Evolutionary conservation across 1,139 yeast species (phyloP), one percentile per base, ranked within the genome.

Genomic region (Candida albicans): DNA sequence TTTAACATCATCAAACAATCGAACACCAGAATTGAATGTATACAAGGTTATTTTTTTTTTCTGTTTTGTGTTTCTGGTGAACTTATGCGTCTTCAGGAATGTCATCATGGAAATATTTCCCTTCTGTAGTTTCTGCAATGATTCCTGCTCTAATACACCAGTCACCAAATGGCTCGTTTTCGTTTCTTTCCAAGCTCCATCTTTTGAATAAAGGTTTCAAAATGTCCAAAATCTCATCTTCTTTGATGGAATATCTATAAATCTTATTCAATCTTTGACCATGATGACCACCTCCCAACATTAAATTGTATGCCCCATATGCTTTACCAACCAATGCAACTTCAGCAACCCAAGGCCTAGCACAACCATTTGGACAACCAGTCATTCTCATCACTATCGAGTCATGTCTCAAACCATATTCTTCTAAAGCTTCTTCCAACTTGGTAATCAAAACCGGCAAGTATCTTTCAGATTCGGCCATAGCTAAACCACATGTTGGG

Each of bases 331-430:
- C 96, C 49, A 89, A 75, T 0, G 98, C 98, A 46, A 93, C 82
- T 67, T 93, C 99, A 2, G 97, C 98, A 43, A 93, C 72, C 97
- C 97, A 93, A 18, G 98, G 98, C 66, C 99, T 83, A 25, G 99
- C 93, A 75, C 99, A 93, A 53, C 98, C 99, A 65, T 93, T 93
- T 46, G 98, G 97, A 77, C 99, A 93, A 50, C 99, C 99, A 35
- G 98, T 90, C 97, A 93, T 91, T 72, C 99, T 83, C 96, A 93
- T 87, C 28, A 90, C 96, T 54, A 93, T 79, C 7, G 96, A 84
- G 65, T 93, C 98, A 61, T 90, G 96, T 63, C 96, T 86, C 56
- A 93, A 78, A 6, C 99, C 99, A 53, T 83, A 83, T 58, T 90
- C 96, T 66, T 91, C 98, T 50, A 93, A 75, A 7, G 90, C 82